Evolutionary conservation across 352 stramenopile genomes (phyloP).

Genomic region (Phytophthora ohioensis): DNA sequence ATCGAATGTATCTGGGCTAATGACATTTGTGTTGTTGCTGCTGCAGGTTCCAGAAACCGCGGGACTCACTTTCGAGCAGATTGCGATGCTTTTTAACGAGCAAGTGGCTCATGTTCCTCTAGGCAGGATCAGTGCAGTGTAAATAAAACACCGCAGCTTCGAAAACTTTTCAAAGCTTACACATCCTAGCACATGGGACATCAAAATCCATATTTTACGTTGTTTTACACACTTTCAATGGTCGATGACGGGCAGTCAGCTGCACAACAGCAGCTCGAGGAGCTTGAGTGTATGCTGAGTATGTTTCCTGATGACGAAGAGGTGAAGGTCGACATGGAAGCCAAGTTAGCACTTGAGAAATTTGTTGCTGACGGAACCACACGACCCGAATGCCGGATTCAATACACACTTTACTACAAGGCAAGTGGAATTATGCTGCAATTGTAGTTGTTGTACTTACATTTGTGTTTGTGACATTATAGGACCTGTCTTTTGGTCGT

Average conservation of each 20-base stretch:
- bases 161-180: neutral
- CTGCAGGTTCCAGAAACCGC: constrained; percentile 68
- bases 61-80: constrained; percentile 73
- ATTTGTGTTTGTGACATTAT: neutral
- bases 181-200: neutral
- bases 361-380: constrained; percentile 15
- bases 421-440: constrained; percentile 18
- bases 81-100: constrained; percentile 56
- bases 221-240: constrained; percentile 1
- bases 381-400: constrained; percentile 28
- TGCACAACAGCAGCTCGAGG: constrained; percentile 59
- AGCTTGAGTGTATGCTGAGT: constrained; percentile 81
- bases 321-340: constrained; percentile 46
- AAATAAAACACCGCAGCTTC: constrained; percentile 10
- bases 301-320: constrained; percentile 70
- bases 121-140: constrained; percentile 3
- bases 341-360: constrained; percentile 36
- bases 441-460: constrained; percentile 7
- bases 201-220: neutral
- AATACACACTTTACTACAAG: constrained; percentile 61
- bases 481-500: constrained; percentile 33
- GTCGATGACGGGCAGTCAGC: constrained; percentile 11
- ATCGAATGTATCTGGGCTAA: neutral
- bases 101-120: constrained; percentile 26
- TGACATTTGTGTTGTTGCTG: neutral